Evolutionary conservation across 2,329 filamentous ascomycete genomes (phyloP), one percentile per base, ranked within the genome.

Genomic region (Microdochium nivale): DNA sequence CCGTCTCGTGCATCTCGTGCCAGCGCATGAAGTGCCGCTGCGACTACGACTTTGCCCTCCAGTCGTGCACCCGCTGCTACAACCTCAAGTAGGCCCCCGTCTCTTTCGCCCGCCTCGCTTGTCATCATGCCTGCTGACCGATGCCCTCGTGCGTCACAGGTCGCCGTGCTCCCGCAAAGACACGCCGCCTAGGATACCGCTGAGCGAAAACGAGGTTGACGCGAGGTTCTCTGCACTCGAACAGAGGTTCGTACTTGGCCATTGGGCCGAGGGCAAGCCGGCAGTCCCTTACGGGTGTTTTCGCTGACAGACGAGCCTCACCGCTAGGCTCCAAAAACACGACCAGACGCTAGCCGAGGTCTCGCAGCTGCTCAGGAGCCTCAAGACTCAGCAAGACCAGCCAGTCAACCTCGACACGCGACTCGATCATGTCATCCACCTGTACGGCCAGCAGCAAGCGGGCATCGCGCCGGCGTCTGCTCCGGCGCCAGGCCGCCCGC

Each of bases 1-100:
- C 51, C n/a, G 53, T 55, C 33, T 55, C 53, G 8, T 55, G 53
- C 33, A 51, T 53, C 30, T 55, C 53, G n/a, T 55, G 53, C 21
- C 53, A 55, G 47, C 43, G 53, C 37, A 49, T 55, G 23, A 55
- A 55, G 43, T 55, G 53, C 24, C 53, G 53, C 21, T 55, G 53
- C 46, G 53, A 55, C 32, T 55, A 55, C 44, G 53, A 55, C 43
- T 47, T 49, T 14, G 53, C 51, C 25, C 50, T 51, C 19, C 53
- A 53, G 51, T 51, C 53, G 44, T 55, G 53, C 40, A 51, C 53
- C 32, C 53, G 53, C 16, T 55, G 53, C 25, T 49, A 53, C 16
- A 53, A 48, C 23, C 25, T 55, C n/a, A 53, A 51, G 53, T 53
- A 14, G 33, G 33, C 33, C 11, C 11, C 11, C 33, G 14, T 9